Evolutionary conservation across 768 basidiomycete genomes (phyloP).

Genomic region (Hydnum rufescens): DNA sequence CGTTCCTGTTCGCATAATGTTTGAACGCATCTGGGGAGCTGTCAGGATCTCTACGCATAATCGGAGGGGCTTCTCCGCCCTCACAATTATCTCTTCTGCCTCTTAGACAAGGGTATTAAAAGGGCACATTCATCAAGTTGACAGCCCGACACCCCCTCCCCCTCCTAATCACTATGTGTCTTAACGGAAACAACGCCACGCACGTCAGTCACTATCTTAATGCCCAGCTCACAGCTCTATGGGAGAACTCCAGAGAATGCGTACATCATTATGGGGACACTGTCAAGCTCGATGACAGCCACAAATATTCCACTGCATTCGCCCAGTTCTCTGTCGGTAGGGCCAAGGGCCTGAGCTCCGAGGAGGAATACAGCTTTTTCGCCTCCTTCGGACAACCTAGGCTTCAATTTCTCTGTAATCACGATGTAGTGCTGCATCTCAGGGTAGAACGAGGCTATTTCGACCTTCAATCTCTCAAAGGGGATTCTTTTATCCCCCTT

Average conservation of each 20-base stretch:
- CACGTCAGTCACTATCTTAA: slow-evolving; percentile 11
- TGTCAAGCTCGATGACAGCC: slow-evolving; percentile 5
- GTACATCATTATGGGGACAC: slow-evolving; percentile 4
- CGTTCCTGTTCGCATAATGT: too few relatives aligned
- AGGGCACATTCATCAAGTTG: too few relatives aligned
- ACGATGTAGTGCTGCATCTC: slow-evolving; percentile 16
- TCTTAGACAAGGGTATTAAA: too few relatives aligned
- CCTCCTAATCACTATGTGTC: slow-evolving; percentile 15
- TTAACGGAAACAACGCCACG: slow-evolving; percentile 11
- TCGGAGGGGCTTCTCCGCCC: too few relatives aligned
- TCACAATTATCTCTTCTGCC: too few relatives aligned
- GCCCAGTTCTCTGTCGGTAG: slow-evolving; percentile 9
- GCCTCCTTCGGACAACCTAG: slow-evolving; percentile 12
- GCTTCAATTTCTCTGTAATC: slow-evolving; percentile 19
- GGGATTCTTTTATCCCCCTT: too few relatives aligned
- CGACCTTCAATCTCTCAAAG: slow-evolving; percentile 12
- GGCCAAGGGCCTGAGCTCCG: neutral
- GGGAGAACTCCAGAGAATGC: slow-evolving; percentile 10
- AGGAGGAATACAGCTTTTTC: slow-evolving; percentile 9
- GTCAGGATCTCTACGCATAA: too few relatives aligned
- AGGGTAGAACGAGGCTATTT: slow-evolving; percentile 14
- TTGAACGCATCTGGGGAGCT: too few relatives aligned
- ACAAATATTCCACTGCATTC: slow-evolving; percentile 10
- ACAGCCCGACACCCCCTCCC: neutral
- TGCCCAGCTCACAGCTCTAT: slow-evolving; percentile 10